Conservation (phyloP, 306 rosid species). For the Hippophae gyantsensis region DNA sequence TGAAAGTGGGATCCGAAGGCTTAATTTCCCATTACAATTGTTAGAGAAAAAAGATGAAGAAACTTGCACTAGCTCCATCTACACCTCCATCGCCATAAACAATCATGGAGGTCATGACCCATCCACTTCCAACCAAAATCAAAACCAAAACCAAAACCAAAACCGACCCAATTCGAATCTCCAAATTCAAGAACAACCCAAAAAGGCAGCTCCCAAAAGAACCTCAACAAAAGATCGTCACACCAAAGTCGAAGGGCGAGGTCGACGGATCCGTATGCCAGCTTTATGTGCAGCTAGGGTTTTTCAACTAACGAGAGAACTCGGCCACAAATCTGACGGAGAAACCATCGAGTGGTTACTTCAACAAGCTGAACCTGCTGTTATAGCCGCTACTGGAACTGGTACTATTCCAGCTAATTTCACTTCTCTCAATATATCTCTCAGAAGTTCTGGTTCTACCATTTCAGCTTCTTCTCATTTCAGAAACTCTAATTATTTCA, state of each 20-base stretch:
- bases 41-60: slow-evolving; percentile 79
- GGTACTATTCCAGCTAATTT: slow-evolving; percentile 92
- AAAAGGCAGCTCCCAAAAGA: slow-evolving; percentile 59
- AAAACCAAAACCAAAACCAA: not conserved
- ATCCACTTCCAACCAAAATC: slow-evolving; percentile 9
- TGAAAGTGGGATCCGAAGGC: slow-evolving; percentile 10
- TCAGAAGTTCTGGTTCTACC: slow-evolving; percentile 81
- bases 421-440: slow-evolving; percentile 68
- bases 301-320: slow-evolving; percentile 70
- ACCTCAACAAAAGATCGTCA: slow-evolving; percentile 88
- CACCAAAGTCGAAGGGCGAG: slow-evolving; percentile 79
- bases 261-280: slow-evolving; percentile 89
- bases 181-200: slow-evolving; percentile 28
- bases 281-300: slow-evolving; percentile 87
- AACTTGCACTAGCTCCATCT: slow-evolving; percentile 50
- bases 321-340: slow-evolving; percentile 82
- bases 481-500: slow-evolving; percentile 57
- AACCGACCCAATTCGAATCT: not conserved
- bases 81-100: slow-evolving; percentile 43
- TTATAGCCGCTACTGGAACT: slow-evolving; percentile 88
- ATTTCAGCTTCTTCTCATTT: slow-evolving; percentile 80
- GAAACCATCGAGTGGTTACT: slow-evolving; percentile 85
- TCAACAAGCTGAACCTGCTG: slow-evolving; percentile 81
- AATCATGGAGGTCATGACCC: slow-evolving; percentile 21
- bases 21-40: slow-evolving; percentile 74